Percentiles rank a stretch among this genome's conserved stretches.
phyloP scores from a whole-genome alignment of 768 basidiomycete species.

The Tephrocybe sp. region DNA sequence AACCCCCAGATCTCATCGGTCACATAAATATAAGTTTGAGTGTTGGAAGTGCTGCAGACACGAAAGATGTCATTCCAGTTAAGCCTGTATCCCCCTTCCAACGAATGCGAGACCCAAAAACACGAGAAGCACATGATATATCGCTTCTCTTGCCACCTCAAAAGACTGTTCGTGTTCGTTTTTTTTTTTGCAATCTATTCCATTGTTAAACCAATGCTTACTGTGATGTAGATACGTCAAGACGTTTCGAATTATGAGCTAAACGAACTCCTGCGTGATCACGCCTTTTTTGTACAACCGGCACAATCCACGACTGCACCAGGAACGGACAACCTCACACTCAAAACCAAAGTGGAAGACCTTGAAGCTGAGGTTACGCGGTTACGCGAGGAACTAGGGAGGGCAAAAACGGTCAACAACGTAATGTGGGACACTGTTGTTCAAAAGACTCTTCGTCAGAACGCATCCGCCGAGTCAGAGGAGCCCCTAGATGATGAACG shows the following conservation, averaged over 20 bases:
- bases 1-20: conserved; percentile 84
- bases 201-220: background rate
- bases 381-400: conserved; percentile 68
- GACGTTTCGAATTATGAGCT: conserved; percentile 40
- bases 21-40: conserved; percentile 61
- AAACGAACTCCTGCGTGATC: conserved; percentile 62
- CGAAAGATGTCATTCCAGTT: conserved; percentile 61
- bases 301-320: conserved; percentile 22
- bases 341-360: conserved; percentile 58
- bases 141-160: conserved; percentile 54
- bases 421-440: conserved; percentile 90
- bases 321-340: conserved; percentile 32
- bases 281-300: conserved; percentile 61
- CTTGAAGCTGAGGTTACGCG: conserved; percentile 70
- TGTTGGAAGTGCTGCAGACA: conserved; percentile 34
- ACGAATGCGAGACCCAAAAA: conserved; percentile 63
- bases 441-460: conserved; percentile 50
- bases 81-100: conserved; percentile 70
- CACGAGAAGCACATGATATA: conserved; percentile 70
- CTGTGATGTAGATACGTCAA: conserved; percentile 21
- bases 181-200: conserved; percentile 8
- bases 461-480: conserved; percentile 20
- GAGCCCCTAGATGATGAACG: conserved; percentile 18
- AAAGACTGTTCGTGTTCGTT: conserved; percentile 34
- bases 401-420: conserved; percentile 91